Base-by-base conservation (phyloP, 164 flowering plant species). In the Buxus sempervirens region DNA sequence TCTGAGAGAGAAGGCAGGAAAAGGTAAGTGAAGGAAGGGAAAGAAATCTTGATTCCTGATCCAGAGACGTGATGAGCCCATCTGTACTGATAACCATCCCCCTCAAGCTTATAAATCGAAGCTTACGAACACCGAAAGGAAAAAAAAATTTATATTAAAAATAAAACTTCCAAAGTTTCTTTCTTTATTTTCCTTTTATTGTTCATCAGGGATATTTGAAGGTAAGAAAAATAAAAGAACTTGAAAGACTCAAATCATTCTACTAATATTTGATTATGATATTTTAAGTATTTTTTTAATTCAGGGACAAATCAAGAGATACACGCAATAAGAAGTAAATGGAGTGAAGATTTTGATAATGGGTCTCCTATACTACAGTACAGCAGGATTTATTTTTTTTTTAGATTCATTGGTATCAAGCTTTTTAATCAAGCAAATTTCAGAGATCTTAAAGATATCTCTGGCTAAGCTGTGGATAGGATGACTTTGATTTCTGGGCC, bases 181-280 rank as follows among this genome's bases (percentile, higher is more conserved):
- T 72, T 84, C 24, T 67, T 77, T 74, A 28, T 59, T 70, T 68
- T 22, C 26, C 25, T 41, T 63, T 78, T 83, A 62, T 84, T 82
- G 85, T 79, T 83, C 83, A 83, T 71, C 70, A 58, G 59, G 69
- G 70, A 65, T 69, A 59, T 63, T 64, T 54, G 71, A 70, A 71
- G 68, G 73, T 60, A 21, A 24, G 26, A 13, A 49, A 67, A 70
- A 69, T 75, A 58, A 51, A 32, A 62, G 79, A 73, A 64, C 53
- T 64, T 61, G 61, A 68, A 75, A 67, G 41, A 60, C 4, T 61
- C 38, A 3, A n/a, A 32, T 32, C 38, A 32, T 32, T 3, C 27
- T 41, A 58, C 60, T 66, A 68, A 57, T 3, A 38, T 55, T 82
- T 86, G 5, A 85, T 67, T 45, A 45, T 45, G 51, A 45, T 45